Base-by-base conservation (phyloP, 2,329 filamentous ascomycete genomes). In the Tolypocladium guangdongense region DNA sequence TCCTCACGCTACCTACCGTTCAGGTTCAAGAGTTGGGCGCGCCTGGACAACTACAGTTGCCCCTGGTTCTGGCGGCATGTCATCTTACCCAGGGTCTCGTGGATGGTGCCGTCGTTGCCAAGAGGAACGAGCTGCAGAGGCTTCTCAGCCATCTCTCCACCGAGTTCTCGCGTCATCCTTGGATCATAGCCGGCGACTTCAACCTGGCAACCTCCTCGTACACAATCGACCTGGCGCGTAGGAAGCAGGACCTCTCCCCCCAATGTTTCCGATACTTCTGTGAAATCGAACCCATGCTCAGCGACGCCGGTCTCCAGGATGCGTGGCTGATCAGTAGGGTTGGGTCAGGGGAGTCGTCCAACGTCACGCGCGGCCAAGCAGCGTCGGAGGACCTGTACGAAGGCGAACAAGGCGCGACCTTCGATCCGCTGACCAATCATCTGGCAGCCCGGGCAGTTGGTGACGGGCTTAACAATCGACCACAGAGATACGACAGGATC, bases 401-500 rank as follows among this genome's bases (percentile, higher is more conserved):
- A 51, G 84, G 82, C 2, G 83, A 86, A 62, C 74, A 81, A 56
- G 83, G 82, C 1, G 80, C 82, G 4, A 87, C 84, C 0, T 87
- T 84, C 62, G 77, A 87, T 59, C 83, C 83, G 0, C 66, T 67
- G 2, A 66, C 67, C 7, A 87, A 87, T 59, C 63, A 66, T 1
- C 69, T 84, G 14, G 82, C 83, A 3, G 73, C 76, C 1, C 68
- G 72, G 12, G 74, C 75, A 4, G 74, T 77, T 1, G 71, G 71
- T 3, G 69, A 63, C 47, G 73, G 74, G 1, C 65, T 71, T 48
- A 74, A 79, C 49, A 76, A 75, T 58, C 72, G 81, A 22, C 82
- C 84, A 2, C 83, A 87, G 60, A 69, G 84, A 49, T 87, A 86
- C 56, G 83, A 87, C 60, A 74, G 83, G 36, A 82, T 87, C 46